phyloP scores from a whole-genome alignment of 805 yeast species.

The Isabelozyma pseudorhagii region DNA sequence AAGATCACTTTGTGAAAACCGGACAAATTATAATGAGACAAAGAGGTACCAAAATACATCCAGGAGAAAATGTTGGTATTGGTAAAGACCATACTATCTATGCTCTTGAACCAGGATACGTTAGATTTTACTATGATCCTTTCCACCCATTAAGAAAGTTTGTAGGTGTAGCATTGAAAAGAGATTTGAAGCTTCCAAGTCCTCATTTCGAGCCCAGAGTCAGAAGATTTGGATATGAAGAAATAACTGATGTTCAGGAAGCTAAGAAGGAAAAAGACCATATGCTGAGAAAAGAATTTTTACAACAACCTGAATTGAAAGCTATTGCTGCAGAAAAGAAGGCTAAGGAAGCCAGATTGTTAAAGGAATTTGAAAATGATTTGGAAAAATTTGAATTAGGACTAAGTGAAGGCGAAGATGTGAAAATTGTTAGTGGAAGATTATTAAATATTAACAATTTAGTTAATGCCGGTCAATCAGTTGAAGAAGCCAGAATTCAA shows the following conservation, averaged over 20 bases:
- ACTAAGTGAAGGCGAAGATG: constrained; percentile 8
- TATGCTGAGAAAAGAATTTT: constrained; percentile 65
- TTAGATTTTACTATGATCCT: constrained; percentile 88
- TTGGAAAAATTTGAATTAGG: constrained; percentile 18
- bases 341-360: constrained; percentile 25
- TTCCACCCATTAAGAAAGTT: constrained; percentile 92
- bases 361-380: constrained; percentile 23
- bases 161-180: constrained; percentile 78
- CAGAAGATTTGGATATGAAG: constrained; percentile 76
- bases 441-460: constrained; percentile 47
- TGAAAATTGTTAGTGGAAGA: constrained; percentile 37
- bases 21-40: constrained; percentile 92
- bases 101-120: constrained; percentile 91
- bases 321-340: constrained; percentile 40
- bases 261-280: constrained; percentile 59
- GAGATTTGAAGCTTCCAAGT: constrained; percentile 68
- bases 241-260: constrained; percentile 45
- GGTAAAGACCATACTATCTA: constrained; percentile 93
- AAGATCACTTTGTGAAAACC: constrained; percentile 69
- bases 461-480: constrained; percentile 55
- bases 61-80: constrained; percentile 87
- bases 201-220: constrained; percentile 88
- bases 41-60: constrained; percentile 91
- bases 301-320: constrained; percentile 52
- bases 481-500: constrained; percentile 56